Conservation (phyloP, 2,329 filamentous ascomycete genomes). For the Akanthomyces dipterigenus region DNA sequence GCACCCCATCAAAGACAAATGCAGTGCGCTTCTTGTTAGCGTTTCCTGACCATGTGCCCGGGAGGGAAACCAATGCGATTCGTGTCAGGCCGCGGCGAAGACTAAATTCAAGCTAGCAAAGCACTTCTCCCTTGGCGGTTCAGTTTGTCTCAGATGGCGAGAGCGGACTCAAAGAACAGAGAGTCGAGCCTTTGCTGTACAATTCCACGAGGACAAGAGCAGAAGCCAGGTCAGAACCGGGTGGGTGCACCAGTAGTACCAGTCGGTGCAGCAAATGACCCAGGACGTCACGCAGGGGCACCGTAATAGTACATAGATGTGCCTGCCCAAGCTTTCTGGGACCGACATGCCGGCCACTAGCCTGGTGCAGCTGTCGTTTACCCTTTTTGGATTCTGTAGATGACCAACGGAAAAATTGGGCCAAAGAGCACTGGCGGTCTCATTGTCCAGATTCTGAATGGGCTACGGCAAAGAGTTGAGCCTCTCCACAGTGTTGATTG, state of each 20-base stretch:
- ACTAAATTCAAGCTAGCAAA: background rate
- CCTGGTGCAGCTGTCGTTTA: slow-evolving; percentile 2
- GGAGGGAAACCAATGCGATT: slow-evolving; percentile 6
- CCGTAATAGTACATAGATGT: no score
- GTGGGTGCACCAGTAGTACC: no score
- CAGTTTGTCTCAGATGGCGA: background rate
- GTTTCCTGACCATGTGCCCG: background rate
- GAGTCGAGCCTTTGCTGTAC: background rate
- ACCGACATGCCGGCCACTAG: background rate
- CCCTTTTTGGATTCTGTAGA: background rate
- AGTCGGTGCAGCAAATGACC: background rate
- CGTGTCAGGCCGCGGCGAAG: background rate
- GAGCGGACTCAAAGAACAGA: background rate
- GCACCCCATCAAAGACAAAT: background rate
- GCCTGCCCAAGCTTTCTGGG: background rate
- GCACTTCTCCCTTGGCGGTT: background rate
- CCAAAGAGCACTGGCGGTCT: background rate
- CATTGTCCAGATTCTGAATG: slow-evolving; percentile 1
- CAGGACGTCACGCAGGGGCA: background rate
- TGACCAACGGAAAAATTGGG: background rate
- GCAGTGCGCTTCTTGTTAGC: slow-evolving; percentile 2
- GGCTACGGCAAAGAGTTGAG: background rate
- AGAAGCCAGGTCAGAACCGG: background rate
- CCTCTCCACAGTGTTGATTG: background rate
- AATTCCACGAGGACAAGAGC: background rate